Percentiles rank a stretch among this genome's conserved stretches.
Conservation (phyloP, 2,329 filamentous ascomycete genomes). For the Fusarium piperis region DNA sequence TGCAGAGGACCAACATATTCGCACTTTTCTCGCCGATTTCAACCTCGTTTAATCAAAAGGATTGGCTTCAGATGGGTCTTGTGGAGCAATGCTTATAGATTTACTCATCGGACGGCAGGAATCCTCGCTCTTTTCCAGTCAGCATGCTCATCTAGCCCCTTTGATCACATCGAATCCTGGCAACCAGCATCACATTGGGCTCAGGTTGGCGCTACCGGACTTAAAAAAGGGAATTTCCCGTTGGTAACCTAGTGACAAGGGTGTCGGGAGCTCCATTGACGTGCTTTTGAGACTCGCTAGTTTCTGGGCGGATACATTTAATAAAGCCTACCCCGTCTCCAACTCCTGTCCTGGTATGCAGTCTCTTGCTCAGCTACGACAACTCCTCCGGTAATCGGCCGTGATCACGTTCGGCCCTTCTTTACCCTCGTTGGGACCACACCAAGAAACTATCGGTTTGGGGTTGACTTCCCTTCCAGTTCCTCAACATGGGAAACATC, state of each 20-base stretch:
- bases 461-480: not conserved
- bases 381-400: not conserved
- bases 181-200: not conserved
- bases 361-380: not conserved
- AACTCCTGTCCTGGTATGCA: not conserved
- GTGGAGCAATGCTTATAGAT: not conserved
- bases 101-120: not conserved
- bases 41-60: not conserved
- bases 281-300: not conserved
- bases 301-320: not conserved
- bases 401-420: not conserved
- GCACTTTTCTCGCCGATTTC: conserved; percentile 3
- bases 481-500: conserved; percentile 18
- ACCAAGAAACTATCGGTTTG: not conserved
- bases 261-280: not conserved
- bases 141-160: conserved; percentile 5
- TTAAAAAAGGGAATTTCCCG: conserved; percentile 17
- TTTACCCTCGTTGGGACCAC: not conserved
- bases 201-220: conserved; percentile 16
- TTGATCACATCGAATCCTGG: not conserved
- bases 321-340: not conserved
- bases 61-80: conserved; percentile 7
- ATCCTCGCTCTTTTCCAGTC: not conserved
- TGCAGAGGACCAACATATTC: not conserved
- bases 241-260: not conserved